phyloP scores from a whole-genome alignment of 2,329 filamentous ascomycete genomes.

The Calonectria hawksworthii region DNA sequence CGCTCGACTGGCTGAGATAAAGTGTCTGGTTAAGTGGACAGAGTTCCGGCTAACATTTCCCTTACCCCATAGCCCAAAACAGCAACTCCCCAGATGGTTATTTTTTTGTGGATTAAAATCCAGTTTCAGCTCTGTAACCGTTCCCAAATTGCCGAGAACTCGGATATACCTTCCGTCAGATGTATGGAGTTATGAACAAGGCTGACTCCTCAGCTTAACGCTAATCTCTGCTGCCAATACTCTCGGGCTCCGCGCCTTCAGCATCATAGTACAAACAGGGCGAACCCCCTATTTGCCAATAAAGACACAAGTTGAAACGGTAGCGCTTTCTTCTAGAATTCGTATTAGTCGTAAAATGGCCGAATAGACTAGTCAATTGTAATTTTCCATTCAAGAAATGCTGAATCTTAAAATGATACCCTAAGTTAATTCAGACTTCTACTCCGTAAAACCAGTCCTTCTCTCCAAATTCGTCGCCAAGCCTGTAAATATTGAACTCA shows the following conservation, averaged over 20 bases:
- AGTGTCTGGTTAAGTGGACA: too few relatives aligned
- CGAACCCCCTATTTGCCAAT: background rate
- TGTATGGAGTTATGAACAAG: background rate
- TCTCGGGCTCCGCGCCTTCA: background rate
- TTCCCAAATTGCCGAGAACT: background rate
- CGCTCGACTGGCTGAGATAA: background rate
- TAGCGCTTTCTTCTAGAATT: background rate
- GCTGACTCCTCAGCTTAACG: background rate
- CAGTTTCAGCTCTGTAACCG: background rate
- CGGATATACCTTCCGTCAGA: background rate
- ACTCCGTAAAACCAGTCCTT: constrained; percentile 5
- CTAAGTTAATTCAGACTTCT: background rate
- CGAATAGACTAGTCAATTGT: background rate
- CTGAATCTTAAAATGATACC: background rate
- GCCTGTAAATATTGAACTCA: background rate
- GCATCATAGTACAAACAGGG: background rate
- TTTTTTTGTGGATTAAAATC: background rate
- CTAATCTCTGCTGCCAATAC: background rate
- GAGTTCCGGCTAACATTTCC: background rate
- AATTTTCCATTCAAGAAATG: background rate
- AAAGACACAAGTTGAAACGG: background rate
- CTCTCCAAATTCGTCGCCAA: background rate
- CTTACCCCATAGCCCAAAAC: background rate
- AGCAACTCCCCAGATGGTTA: background rate
- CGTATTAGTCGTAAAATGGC: background rate